phyloP scores from a whole-genome alignment of 1,284 basidiomycete species.

The Phenoliferia sp. region DNA sequence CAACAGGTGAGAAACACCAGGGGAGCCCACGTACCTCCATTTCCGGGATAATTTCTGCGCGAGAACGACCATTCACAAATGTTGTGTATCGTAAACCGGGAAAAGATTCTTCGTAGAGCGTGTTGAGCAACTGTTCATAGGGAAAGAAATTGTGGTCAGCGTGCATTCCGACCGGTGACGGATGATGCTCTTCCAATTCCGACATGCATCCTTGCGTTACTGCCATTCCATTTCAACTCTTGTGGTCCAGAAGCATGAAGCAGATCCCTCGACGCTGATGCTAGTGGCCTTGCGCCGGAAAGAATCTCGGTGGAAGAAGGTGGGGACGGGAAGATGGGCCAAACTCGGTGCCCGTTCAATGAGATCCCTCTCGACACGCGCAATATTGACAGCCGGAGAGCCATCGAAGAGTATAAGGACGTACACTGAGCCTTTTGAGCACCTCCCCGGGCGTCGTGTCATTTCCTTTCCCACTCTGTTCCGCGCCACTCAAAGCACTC shows the following conservation, averaged over 20 bases:
- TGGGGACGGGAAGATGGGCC: background rate
- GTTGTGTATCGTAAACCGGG: constrained; percentile 78
- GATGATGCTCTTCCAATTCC: too few relatives aligned
- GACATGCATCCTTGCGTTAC: too few relatives aligned
- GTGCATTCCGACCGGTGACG: too few relatives aligned
- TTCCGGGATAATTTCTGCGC: constrained; percentile 66
- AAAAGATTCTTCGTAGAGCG: constrained; percentile 66
- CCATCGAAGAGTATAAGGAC: background rate
- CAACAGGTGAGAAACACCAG: background rate
- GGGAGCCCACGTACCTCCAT: constrained; percentile 61
- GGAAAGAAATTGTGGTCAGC: background rate
- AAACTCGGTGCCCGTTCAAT: background rate
- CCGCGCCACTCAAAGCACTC: constrained; percentile 65
- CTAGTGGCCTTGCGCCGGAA: background rate
- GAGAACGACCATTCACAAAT: constrained; percentile 77
- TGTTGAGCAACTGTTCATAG: constrained; percentile 54
- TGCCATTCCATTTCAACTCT: background rate
- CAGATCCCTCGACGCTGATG: background rate
- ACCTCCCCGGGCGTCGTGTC: constrained; percentile 32
- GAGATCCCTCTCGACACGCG: background rate
- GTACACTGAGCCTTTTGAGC: constrained; percentile 32
- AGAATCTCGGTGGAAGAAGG: too few relatives aligned
- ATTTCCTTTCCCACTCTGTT: constrained; percentile 55
- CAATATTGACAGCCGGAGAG: background rate
- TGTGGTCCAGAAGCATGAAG: background rate